These are phyloP conservation scores for Mycosphaerelloides madeirae DNA, from an alignment of 2,329 filamentous ascomycete species.

Conservation along the genomic window DNA sequence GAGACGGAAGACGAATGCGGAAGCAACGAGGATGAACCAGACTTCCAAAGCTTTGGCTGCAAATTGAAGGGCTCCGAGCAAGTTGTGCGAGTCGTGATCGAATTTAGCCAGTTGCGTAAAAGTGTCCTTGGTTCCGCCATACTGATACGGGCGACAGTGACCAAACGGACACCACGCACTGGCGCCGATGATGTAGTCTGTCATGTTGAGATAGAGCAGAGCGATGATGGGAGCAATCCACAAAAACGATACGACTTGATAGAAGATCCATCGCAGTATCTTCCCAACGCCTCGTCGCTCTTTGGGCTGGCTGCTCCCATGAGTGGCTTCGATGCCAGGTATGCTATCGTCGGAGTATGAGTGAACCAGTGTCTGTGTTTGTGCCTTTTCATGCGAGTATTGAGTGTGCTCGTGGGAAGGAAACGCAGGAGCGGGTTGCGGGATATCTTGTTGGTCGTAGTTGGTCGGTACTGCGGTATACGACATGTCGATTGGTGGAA, in stretches of 20 bases:
- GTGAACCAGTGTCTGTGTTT: no score
- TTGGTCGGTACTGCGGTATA: no score
- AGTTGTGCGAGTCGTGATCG: constrained; percentile 24
- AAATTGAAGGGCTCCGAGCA: constrained; percentile 29
- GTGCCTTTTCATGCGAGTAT: no score
- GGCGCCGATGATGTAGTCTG: constrained; percentile 25
- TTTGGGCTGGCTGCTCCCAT: no score
- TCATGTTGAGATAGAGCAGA: constrained; percentile 28
- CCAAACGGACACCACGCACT: constrained; percentile 26
- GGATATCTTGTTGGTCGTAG: no score
- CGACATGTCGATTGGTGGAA: no score
- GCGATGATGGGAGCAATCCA: constrained; percentile 28
- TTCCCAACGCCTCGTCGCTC: no score
- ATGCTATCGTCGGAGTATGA: no score
- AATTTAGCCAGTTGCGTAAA: constrained; percentile 9
- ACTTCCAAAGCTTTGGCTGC: constrained; percentile 31
- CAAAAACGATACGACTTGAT: constrained; percentile 22
- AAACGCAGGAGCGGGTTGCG: no score
- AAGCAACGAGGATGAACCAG: constrained; percentile 30
- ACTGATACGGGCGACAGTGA: constrained; percentile 15
- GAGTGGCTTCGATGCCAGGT: no score
- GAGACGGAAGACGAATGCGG: constrained; percentile 26
- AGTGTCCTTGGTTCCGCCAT: background rate
- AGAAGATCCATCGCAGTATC: background rate
- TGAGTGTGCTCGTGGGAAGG: no score